phyloP scores from a whole-genome alignment of 2,329 filamentous ascomycete species.

The Pseudocercospora fijiensis region DNA sequence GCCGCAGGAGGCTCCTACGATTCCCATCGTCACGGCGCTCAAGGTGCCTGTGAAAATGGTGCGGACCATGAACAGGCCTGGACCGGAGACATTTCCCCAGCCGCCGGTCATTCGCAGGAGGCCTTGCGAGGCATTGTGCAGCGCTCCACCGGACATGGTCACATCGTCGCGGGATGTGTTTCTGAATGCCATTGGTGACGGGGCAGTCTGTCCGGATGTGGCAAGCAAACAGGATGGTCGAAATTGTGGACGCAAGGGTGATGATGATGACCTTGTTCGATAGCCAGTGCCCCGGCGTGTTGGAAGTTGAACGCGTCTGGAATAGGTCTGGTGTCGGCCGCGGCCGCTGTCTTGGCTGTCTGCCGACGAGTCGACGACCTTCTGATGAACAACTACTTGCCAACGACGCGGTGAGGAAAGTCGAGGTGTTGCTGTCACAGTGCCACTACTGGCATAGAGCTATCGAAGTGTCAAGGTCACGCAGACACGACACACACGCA shows the following conservation, averaged over 20 bases:
- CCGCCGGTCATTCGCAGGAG: conserved; percentile 18
- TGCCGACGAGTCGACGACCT: not conserved
- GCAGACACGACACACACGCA: not conserved
- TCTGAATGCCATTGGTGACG: conserved; percentile 10
- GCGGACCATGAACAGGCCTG: conserved; percentile 18
- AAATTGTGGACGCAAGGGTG: not conserved
- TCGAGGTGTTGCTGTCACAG: not conserved
- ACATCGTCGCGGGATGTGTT: conserved; percentile 10
- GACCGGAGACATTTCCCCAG: conserved; percentile 13
- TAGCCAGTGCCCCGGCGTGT: not conserved
- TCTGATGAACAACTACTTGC: not conserved
- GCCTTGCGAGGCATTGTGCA: conserved; percentile 12
- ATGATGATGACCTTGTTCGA: not conserved
- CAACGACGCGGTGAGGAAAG: not conserved
- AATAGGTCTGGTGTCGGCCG: not conserved
- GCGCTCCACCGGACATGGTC: conserved; percentile 1
- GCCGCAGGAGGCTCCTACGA: conserved; percentile 8
- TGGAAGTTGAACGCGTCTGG: not conserved
- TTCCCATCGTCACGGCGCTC: conserved; percentile 12
- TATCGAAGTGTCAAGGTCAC: not conserved
- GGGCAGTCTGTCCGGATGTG: not conserved
- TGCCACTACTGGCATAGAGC: not conserved
- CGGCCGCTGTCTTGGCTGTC: not conserved
- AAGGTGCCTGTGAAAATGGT: conserved; percentile 15
- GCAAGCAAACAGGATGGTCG: not conserved